Conservation (phyloP, 2,329 filamentous ascomycete genomes). For the Arthrobotrys entomopaga region DNA sequence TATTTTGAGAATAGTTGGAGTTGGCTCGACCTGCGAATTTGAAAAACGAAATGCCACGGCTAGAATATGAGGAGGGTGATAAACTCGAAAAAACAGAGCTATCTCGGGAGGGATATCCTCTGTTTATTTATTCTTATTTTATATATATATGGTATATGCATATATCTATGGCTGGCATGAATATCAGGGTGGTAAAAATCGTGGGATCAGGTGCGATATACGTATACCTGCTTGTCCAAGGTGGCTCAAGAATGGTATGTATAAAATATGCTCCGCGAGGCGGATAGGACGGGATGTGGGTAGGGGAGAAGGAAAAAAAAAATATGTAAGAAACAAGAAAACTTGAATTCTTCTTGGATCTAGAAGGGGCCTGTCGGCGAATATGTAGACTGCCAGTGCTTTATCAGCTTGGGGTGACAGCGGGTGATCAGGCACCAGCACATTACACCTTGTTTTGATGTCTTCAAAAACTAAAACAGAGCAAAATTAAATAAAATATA, state of each 20-base stretch:
- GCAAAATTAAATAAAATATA: constrained; percentile 10
- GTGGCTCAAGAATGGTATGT: constrained; percentile 55
- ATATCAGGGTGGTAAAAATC: too few species aligned
- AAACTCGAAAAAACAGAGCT: background rate
- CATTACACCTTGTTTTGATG: constrained; percentile 34
- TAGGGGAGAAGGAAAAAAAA: background rate
- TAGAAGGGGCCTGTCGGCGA: constrained; percentile 42
- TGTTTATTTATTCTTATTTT: constrained; percentile 14
- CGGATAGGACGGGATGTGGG: constrained; percentile 18
- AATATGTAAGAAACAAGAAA: constrained; percentile 25
- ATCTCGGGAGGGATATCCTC: constrained; percentile 2
- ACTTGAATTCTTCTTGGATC: constrained; percentile 32
- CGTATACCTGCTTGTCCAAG: constrained; percentile 10
- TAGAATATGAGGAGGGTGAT: background rate
- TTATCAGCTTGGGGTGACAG: constrained; percentile 49
- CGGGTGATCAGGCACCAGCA: constrained; percentile 52
- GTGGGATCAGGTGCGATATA: constrained; percentile 37
- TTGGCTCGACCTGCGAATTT: constrained; percentile 44
- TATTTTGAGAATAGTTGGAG: background rate
- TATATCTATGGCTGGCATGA: constrained; percentile 1
- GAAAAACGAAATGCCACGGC: constrained; percentile 23
- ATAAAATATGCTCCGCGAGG: constrained; percentile 42
- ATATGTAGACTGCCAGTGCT: constrained; percentile 40
- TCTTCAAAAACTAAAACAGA: background rate
- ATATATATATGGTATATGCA: background rate